Evolutionary conservation across 805 yeast genomes (phyloP).

Genomic region (Schwanniomyces yamadae): DNA sequence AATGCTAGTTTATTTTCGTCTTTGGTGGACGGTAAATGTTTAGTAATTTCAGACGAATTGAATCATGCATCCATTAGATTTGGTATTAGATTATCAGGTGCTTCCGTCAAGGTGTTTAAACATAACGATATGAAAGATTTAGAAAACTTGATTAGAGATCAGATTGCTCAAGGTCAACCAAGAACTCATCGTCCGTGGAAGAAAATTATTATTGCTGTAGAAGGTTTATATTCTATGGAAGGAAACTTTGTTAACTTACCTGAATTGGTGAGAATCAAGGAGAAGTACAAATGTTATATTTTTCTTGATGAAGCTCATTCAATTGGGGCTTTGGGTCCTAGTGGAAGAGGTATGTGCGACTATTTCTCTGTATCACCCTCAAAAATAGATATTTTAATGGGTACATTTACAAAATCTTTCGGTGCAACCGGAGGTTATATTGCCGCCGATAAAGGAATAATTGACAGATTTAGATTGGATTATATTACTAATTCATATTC

Average conservation of each 20-base stretch:
- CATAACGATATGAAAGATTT: constrained; percentile 86
- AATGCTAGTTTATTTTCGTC: constrained; percentile 86
- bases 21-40: constrained; percentile 79
- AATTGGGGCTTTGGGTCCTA: constrained; percentile 96
- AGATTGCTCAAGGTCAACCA: constrained; percentile 92
- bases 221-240: constrained; percentile 91
- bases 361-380: constrained; percentile 78
- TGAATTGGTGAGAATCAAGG: constrained; percentile 63
- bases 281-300: constrained; percentile 83
- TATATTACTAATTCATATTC: constrained; percentile 74
- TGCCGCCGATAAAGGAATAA: constrained; percentile 68
- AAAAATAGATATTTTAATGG: constrained; percentile 88
- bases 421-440: constrained; percentile 99
- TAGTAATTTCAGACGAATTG: constrained; percentile 89
- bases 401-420: constrained; percentile 94
- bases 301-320: constrained; percentile 98
- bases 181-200: constrained; percentile 96
- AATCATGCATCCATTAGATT: constrained; percentile 96
- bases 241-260: constrained; percentile 89
- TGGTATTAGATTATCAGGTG: constrained; percentile 91
- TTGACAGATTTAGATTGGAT: constrained; percentile 72
- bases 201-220: constrained; percentile 80
- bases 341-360: constrained; percentile 94
- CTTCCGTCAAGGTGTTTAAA: constrained; percentile 85
- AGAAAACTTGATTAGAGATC: constrained; percentile 75